phyloP scores from a whole-genome alignment of 1,284 basidiomycete genomes.

The Puccinia polysora region DNA sequence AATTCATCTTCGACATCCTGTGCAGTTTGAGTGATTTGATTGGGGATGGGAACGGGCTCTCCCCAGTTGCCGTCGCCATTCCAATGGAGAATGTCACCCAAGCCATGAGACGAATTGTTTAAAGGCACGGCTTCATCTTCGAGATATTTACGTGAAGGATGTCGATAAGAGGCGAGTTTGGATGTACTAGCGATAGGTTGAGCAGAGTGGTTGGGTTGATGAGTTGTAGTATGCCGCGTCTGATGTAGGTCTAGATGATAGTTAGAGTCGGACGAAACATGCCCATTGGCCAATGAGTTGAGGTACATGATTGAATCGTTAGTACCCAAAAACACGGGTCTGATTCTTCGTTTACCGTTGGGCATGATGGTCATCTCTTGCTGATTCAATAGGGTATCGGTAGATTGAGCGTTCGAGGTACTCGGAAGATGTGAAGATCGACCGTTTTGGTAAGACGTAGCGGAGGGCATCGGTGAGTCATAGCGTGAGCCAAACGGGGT shows the following conservation, averaged over 20 bases:
- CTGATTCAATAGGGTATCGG: slow-evolving; percentile 34
- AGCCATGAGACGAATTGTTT: not conserved
- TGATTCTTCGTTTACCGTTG: slow-evolving; percentile 64
- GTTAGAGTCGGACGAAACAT: slow-evolving; percentile 1
- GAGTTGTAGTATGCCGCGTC: not conserved
- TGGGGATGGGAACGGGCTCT: slow-evolving; percentile 2
- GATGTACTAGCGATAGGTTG: slow-evolving; percentile 24
- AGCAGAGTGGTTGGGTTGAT: not conserved
- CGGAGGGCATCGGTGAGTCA: slow-evolving; percentile 44
- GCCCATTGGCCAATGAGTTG: not conserved
- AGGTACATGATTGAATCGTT: slow-evolving; percentile 33
- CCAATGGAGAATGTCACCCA: slow-evolving; percentile 7
- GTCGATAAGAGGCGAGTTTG: slow-evolving; percentile 31
- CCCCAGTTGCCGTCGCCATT: slow-evolving; percentile 6
- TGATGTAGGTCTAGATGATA: not conserved
- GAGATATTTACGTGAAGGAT: slow-evolving; percentile 1
- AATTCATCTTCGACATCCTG: not conserved
- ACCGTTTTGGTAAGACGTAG: slow-evolving; percentile 47
- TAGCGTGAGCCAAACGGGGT: slow-evolving; percentile 2
- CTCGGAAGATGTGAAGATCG: slow-evolving; percentile 35
- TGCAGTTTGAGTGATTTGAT: not conserved
- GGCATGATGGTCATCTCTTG: slow-evolving; percentile 54
- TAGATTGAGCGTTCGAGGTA: slow-evolving; percentile 43
- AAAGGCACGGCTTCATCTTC: not conserved
- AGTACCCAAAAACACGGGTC: slow-evolving; percentile 58